Evolutionary conservation across 441 rosid species (phyloP).

Genomic region (Melastoma candidum): DNA sequence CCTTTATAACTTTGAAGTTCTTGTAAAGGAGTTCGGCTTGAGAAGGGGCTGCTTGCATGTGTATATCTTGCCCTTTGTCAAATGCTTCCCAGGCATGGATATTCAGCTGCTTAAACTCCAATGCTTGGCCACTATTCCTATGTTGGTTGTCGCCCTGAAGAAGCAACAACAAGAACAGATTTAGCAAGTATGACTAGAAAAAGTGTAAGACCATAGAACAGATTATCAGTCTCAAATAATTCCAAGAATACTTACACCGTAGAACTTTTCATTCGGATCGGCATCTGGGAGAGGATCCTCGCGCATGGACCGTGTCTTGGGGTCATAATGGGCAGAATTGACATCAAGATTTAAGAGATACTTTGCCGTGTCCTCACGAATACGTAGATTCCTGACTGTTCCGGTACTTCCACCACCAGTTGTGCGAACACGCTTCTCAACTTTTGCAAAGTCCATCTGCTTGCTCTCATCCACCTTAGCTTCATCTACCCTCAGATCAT

Average conservation of each 20-base stretch:
- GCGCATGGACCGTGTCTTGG: conserved; percentile 73
- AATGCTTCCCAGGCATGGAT: conserved; percentile 78
- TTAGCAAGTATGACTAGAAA: not conserved
- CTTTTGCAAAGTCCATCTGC: conserved; percentile 90
- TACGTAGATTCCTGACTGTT: conserved; percentile 81
- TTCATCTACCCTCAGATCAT: conserved; percentile 51
- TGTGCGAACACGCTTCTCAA: conserved; percentile 86
- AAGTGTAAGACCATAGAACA: not conserved
- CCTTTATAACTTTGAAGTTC: conserved; percentile 56
- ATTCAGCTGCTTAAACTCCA: conserved; percentile 76
- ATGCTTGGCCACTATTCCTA: conserved; percentile 79
- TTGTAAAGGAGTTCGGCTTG: conserved; percentile 70
- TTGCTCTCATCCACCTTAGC: conserved; percentile 88
- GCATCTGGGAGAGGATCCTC: conserved; percentile 71
- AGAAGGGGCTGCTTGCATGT: conserved; percentile 89
- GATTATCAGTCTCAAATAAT: not conserved
- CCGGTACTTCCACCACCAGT: conserved; percentile 97
- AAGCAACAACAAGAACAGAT: too few species aligned
- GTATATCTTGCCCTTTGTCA: conserved; percentile 90
- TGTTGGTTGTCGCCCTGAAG: conserved; percentile 78
- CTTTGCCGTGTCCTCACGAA: conserved; percentile 83
- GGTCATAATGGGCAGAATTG: conserved; percentile 79
- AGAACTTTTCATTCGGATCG: conserved; percentile 57
- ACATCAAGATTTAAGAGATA: conserved; percentile 78
- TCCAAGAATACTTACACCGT: conserved; percentile 23